These are phyloP conservation scores for Reticulascus tulasneorum DNA, from an alignment of 2,329 filamentous ascomycete species.

Conservation along the genomic window DNA sequence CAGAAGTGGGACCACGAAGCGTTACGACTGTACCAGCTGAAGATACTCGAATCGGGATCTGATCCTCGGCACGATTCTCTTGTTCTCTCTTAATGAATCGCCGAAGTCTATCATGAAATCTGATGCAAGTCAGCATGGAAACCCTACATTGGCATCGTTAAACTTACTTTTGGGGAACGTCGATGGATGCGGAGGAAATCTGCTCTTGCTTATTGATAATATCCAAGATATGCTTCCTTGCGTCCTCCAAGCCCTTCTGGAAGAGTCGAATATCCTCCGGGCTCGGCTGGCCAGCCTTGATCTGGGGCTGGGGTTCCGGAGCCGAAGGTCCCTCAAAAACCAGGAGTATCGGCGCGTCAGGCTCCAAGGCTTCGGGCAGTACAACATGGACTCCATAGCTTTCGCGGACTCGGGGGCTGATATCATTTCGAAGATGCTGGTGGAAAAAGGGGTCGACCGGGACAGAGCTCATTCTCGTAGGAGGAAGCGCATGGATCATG, in stretches of 20 bases:
- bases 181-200: conserved; percentile 46
- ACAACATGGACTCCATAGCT: conserved; percentile 71
- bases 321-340: conserved; percentile 65
- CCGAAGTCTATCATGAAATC: conserved; percentile 59
- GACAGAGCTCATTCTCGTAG: conserved; percentile 63
- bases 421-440: conserved; percentile 62
- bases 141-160: neutral
- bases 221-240: conserved; percentile 52
- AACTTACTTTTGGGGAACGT: conserved; percentile 54
- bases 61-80: conserved; percentile 48
- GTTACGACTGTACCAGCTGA: conserved; percentile 59
- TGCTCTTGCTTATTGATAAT: conserved; percentile 57
- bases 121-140: conserved; percentile 25
- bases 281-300: conserved; percentile 14
- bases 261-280: conserved; percentile 49
- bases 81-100: conserved; percentile 64
- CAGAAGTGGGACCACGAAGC: conserved; percentile 71
- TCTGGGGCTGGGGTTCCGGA: conserved; percentile 12
- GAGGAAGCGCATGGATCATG: conserved; percentile 70
- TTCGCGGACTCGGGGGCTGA: conserved; percentile 60
- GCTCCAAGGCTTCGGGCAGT: conserved; percentile 60
- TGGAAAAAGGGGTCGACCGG: conserved; percentile 77
- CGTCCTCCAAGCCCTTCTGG: conserved; percentile 51
- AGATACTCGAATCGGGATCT: conserved; percentile 58
- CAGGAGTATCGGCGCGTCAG: conserved; percentile 61